Conservation (phyloP, 768 basidiomycete species). For the Rhodotorula toruloides region DNA sequence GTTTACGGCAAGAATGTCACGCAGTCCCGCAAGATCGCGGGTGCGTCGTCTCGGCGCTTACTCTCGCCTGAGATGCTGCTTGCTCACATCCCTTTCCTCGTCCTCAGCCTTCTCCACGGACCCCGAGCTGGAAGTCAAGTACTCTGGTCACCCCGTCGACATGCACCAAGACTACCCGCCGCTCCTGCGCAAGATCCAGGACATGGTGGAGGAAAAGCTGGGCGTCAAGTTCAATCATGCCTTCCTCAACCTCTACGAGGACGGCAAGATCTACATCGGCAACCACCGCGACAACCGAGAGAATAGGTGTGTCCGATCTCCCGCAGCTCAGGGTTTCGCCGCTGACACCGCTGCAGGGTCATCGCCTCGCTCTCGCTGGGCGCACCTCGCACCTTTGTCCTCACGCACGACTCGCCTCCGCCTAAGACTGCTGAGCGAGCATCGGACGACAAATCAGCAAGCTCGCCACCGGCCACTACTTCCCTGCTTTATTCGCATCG, state of each 20-base stretch:
- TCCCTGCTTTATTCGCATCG: background rate
- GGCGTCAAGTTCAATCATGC: slow-evolving; percentile 50
- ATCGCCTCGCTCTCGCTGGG: slow-evolving; percentile 51
- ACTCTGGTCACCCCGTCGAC: slow-evolving; percentile 48
- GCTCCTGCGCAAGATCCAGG: slow-evolving; percentile 45
- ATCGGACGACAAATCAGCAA: background rate
- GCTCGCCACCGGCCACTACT: background rate
- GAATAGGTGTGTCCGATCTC: slow-evolving; percentile 41
- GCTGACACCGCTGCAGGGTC: slow-evolving; percentile 29
- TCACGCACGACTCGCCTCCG: slow-evolving; percentile 43
- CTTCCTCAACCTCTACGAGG: slow-evolving; percentile 51
- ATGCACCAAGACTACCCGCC: slow-evolving; percentile 48
- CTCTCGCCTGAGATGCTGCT: background rate
- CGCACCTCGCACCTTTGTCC: slow-evolving; percentile 48
- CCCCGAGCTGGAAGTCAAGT: slow-evolving; percentile 45
- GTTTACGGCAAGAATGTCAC: slow-evolving; percentile 49
- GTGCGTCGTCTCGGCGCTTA: background rate
- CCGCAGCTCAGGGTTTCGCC: background rate
- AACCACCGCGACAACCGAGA: slow-evolving; percentile 46
- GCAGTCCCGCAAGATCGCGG: slow-evolving; percentile 49
- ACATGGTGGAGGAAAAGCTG: slow-evolving; percentile 44
- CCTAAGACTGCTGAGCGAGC: background rate
- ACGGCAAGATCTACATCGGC: slow-evolving; percentile 42
- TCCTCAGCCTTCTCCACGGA: slow-evolving; percentile 47
- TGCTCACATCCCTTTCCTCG: background rate